Conservation (phyloP, 2,329 filamentous ascomycete genomes). For the Beauveria sp. region DNA sequence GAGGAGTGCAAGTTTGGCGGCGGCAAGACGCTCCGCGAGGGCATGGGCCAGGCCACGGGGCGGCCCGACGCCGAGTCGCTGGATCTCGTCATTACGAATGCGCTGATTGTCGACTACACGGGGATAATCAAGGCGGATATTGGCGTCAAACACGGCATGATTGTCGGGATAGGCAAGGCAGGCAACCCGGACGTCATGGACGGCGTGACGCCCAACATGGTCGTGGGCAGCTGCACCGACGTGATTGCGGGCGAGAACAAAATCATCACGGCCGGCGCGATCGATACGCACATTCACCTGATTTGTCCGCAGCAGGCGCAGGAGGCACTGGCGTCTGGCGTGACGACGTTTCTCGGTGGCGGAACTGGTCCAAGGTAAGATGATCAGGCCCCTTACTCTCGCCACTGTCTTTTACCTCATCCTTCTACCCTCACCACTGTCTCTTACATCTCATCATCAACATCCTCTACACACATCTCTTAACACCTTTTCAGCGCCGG, state of each 20-base stretch:
- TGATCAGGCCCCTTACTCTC: not conserved
- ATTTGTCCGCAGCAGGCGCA: conserved; percentile 90
- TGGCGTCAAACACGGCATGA: conserved; percentile 79
- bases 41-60: conserved; percentile 89
- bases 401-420: not conserved
- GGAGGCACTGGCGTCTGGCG: conserved; percentile 75
- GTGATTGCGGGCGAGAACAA: conserved; percentile 85
- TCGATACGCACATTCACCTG: conserved; percentile 88
- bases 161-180: conserved; percentile 86
- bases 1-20: conserved; percentile 95
- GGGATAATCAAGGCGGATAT: conserved; percentile 97
- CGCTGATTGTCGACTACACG: conserved; percentile 80
- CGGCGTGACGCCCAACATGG: conserved; percentile 67
- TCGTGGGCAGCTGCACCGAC: conserved; percentile 84
- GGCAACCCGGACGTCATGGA: conserved; percentile 98
- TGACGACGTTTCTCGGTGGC: conserved; percentile 86
- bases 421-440: not conserved
- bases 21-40: conserved; percentile 87
- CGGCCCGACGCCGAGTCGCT: conserved; percentile 63
- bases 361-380: conserved; percentile 77
- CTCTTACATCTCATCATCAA: not conserved
- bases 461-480: not conserved
- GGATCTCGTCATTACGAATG: conserved; percentile 84
- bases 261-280: conserved; percentile 83
- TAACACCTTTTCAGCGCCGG: not conserved